Base-by-base conservation (phyloP, 805 yeast species). In the Ogataea paraovalis region DNA sequence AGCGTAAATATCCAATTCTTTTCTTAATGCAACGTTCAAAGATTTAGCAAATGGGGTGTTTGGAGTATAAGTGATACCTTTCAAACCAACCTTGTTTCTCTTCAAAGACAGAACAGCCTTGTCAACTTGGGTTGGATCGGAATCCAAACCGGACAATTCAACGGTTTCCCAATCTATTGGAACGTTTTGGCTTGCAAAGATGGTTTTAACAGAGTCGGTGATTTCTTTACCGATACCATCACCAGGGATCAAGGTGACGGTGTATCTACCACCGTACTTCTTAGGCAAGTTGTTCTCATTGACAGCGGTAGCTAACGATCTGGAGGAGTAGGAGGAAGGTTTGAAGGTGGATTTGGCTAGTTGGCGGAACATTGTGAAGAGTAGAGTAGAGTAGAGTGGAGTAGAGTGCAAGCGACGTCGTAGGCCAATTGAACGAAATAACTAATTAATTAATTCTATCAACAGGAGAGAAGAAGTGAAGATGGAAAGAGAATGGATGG, bases 171-270 rank as follows among this genome's bases (percentile, higher is more conserved):
- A 94, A 60, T 90, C 96, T 57, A 92, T 83, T 58, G 99, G 99
- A 39, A 94, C 85, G 57, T 80, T 82, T 71, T 87, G 90, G 53
- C 88, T 80, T 66, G 83, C 79, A 78, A 92, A 92, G 67, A 92
- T 87, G 58, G 88, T 80, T 69, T 86, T 83, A 51, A 92, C 99
- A 22, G 97, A 86, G 69, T 87, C 92, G 50, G 98, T 85, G 67
- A 91, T 87, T 75, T 91, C 97, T 65, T 84, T 85, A 70, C 99
- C 99, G 58, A 91, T 86, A 80, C 98, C 98, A 67, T 92, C 99
- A 72, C 99, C 97, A 50, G 98, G 98, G 60, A 92, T 85, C 68
- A 92, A 78, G 43, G 99, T 92, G 49, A 94, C 97, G 45, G 92
- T 87, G 78, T 81, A 91, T 67, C 84, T 84, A 53, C 97, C 96